Evolutionary conservation across 345 rosid species (phyloP), one percentile per base, ranked within the genome.

Genomic region (Syzygium oleosum): DNA sequence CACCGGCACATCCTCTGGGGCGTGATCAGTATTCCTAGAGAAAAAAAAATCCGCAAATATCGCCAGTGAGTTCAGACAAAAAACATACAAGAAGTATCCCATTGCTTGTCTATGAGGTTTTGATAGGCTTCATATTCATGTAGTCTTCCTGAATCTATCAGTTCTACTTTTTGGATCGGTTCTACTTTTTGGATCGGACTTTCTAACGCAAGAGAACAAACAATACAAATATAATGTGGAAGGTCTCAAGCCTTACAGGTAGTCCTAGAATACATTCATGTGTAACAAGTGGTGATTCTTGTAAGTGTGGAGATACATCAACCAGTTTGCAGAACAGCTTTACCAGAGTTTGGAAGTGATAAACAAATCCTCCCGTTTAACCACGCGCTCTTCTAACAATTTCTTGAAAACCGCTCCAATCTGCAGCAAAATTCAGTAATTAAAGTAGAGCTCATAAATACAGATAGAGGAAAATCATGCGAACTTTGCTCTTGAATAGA

Each of bases 281-380:
- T 34, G 25, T 19, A 34, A 34, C 80, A 38, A 73, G 2, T 73
- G 83, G 49, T 73, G 49, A 38, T 19, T 38, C 49, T 73, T 38
- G 49, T 19, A 21, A 38, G 27, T 19, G 49, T 19, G 10, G 83
- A 38, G 49, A 21, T 5, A 3, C 87, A 55, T 58, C 31, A 12
- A 78, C 7, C 51, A 87, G 43, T 52, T 38, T 9, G 25, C 59
- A 86, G 89, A 91, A 10, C 27, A 38, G 83, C 15, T 38, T 78
- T 89, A 96, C 99, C 97, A 94, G 91, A 94, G 95, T 87, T 96
- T 94, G 88, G 98, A 96, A 55, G 98, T 96, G 90, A 96, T 89
- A 79, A 93, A 96, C 52, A 96, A 51, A 59, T 95, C 94, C 89
- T 93, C 95, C 29, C 98, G 97, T 88, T 95, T 96, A 83, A 94